A percentile compares a stretch with the other conserved stretches of the same genome.
These are phyloP conservation scores for Toxoplasma gondii DNA, from an alignment of 169 alveolate species.

Conservation along the genomic window DNA sequence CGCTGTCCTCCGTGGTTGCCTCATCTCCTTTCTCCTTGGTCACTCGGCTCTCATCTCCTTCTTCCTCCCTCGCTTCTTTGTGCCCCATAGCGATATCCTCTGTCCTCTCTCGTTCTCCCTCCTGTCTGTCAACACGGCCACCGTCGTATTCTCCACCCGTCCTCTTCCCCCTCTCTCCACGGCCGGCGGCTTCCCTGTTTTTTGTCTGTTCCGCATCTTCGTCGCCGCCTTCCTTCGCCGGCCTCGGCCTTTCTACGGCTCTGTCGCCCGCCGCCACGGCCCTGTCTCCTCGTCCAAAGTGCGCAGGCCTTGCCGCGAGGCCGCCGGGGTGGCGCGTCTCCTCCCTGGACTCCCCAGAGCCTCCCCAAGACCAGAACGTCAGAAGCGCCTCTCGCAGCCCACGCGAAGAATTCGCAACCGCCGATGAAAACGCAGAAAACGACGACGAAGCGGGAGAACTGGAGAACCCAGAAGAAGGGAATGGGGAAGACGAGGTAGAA, in stretches of 20 bases:
- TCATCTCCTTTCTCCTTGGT: not conserved
- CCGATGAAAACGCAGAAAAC: too few species aligned
- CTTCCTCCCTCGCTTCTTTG: not conserved
- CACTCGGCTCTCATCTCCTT: not conserved
- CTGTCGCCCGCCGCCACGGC: not conserved
- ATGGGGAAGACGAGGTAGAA: not conserved
- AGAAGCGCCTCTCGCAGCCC: not conserved
- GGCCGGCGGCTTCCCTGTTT: not conserved
- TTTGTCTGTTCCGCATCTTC: not conserved
- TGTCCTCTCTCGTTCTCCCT: not conserved
- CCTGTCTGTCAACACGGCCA: slow-evolving; percentile 12
- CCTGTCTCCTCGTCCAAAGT: not conserved
- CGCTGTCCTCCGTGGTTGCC: not conserved
- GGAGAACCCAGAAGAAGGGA: not conserved
- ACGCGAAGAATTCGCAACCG: not conserved
- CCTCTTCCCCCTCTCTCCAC: not conserved
- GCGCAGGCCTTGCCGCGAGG: not conserved
- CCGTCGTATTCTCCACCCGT: not conserved
- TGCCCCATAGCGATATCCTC: not conserved
- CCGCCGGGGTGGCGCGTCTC: not conserved
- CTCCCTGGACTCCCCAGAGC: not conserved
- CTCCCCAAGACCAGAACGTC: not conserved
- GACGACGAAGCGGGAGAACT: too few species aligned
- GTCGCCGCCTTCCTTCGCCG: too few species aligned
- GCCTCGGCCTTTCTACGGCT: not conserved